Evolutionary conservation across 1,284 basidiomycete genomes (phyloP).

Genomic region (Leucoagaricus sp.): DNA sequence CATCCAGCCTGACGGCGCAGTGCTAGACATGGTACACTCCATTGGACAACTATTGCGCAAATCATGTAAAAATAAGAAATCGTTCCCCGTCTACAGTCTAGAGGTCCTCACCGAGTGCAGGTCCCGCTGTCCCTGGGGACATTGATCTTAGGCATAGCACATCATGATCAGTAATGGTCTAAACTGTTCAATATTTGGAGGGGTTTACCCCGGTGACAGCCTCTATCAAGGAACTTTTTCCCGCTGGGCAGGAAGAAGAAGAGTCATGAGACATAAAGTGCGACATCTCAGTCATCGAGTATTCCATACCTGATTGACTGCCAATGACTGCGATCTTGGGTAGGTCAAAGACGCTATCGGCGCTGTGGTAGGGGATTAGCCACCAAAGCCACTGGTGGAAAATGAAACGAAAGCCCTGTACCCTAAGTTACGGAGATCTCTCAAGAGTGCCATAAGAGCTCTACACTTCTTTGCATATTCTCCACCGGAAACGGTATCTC

Average conservation of each 20-base stretch:
- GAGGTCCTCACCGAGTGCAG: constrained; percentile 49
- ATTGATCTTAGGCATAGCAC: constrained; percentile 46
- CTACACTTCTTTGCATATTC: constrained; percentile 48
- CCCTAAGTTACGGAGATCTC: constrained; percentile 47
- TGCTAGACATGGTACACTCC: constrained; percentile 52
- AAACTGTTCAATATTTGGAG: background rate
- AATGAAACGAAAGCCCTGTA: constrained; percentile 21
- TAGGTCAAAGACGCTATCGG: constrained; percentile 42
- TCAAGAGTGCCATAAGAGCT: constrained; percentile 48
- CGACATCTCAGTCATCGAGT: too few species aligned
- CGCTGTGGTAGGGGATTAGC: constrained; percentile 29
- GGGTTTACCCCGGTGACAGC: constrained; percentile 51
- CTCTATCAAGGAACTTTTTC: constrained; percentile 62
- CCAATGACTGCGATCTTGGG: constrained; percentile 59
- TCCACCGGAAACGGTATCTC: background rate
- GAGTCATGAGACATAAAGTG: background rate
- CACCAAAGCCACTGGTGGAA: too few species aligned
- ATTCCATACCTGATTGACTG: constrained; percentile 51
- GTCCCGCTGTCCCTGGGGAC: constrained; percentile 62
- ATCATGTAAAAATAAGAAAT: too few species aligned
- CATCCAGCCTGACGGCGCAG: constrained; percentile 43
- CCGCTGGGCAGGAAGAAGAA: constrained; percentile 36
- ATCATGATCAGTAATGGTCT: constrained; percentile 6
- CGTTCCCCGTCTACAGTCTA: too few species aligned
- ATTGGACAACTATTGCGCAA: constrained; percentile 64